phyloP scores from a whole-genome alignment of 805 yeast genomes.

The Ogataea neopini region DNA sequence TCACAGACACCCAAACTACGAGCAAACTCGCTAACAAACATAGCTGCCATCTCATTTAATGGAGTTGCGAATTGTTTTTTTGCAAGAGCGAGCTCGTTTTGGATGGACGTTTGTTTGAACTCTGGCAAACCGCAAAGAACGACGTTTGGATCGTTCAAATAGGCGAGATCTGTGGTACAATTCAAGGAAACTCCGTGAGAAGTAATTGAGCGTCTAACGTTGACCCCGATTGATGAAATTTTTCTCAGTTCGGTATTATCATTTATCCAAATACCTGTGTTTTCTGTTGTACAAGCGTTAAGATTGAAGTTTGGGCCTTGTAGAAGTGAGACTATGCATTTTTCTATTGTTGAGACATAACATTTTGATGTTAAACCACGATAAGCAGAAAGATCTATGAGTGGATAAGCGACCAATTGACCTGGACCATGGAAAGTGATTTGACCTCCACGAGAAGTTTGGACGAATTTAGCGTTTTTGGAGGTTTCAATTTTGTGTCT shows the following conservation, averaged over 20 bases:
- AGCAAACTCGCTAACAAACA: constrained; percentile 48
- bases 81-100: constrained; percentile 24
- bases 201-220: constrained; percentile 79
- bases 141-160: constrained; percentile 58
- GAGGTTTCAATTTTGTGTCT: constrained; percentile 28
- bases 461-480: constrained; percentile 63
- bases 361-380: constrained; percentile 50
- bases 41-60: constrained; percentile 39
- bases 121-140: constrained; percentile 85
- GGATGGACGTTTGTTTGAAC: constrained; percentile 55
- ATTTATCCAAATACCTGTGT: constrained; percentile 88
- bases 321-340: constrained; percentile 33
- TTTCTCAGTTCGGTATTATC: constrained; percentile 43
- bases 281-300: constrained; percentile 52
- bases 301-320: constrained; percentile 36
- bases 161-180: constrained; percentile 68
- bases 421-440: constrained; percentile 97
- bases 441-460: constrained; percentile 91
- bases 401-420: constrained; percentile 82
- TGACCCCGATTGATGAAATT: constrained; percentile 88
- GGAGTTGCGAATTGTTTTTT: constrained; percentile 18
- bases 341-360: constrained; percentile 49
- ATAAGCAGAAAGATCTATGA: constrained; percentile 68
- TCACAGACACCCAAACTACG: constrained; percentile 34
- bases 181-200: constrained; percentile 90